Conservation (phyloP, 2,329 filamentous ascomycete species). For the Trichoderma sp. region DNA sequence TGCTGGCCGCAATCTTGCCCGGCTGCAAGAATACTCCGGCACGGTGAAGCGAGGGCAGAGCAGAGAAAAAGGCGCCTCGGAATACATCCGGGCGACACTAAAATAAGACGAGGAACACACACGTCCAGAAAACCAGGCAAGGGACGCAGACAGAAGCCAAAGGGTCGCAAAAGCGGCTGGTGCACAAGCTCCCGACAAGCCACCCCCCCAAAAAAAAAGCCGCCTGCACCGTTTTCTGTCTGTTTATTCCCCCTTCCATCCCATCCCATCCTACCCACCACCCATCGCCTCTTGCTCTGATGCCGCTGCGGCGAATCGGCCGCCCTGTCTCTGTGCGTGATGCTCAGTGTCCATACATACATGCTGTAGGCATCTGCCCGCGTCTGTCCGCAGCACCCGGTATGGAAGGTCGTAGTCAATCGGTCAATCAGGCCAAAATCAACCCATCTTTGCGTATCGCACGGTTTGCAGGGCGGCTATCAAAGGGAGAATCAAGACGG, state of each 20-base stretch:
- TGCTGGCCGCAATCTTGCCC: not conserved
- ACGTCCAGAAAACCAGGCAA: not conserved
- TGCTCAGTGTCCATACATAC: not conserved
- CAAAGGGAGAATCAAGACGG: not conserved
- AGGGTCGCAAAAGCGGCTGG: not conserved
- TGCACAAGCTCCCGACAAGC: slow-evolving; percentile 20
- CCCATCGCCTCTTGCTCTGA: not conserved
- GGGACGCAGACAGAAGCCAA: not conserved
- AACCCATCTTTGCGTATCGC: not conserved
- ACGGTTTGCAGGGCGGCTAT: not conserved
- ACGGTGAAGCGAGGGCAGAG: not conserved
- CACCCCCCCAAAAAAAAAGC: slow-evolving; percentile 1
- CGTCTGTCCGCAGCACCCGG: not conserved
- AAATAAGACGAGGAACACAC: not conserved
- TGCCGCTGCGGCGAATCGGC: not conserved
- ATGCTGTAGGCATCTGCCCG: not conserved
- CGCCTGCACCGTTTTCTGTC: not conserved
- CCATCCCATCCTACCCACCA: not conserved
- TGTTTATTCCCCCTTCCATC: not conserved
- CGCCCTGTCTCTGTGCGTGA: not conserved
- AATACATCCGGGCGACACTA: slow-evolving; percentile 6
- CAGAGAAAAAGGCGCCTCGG: not conserved
- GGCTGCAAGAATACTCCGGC: not conserved
- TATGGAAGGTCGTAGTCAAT: slow-evolving; percentile 22
- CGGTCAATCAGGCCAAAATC: not conserved